Evolutionary conservation across 768 basidiomycete genomes (phyloP), one percentile per base, ranked within the genome.

Genomic region (Termitomyces bulborhizus): DNA sequence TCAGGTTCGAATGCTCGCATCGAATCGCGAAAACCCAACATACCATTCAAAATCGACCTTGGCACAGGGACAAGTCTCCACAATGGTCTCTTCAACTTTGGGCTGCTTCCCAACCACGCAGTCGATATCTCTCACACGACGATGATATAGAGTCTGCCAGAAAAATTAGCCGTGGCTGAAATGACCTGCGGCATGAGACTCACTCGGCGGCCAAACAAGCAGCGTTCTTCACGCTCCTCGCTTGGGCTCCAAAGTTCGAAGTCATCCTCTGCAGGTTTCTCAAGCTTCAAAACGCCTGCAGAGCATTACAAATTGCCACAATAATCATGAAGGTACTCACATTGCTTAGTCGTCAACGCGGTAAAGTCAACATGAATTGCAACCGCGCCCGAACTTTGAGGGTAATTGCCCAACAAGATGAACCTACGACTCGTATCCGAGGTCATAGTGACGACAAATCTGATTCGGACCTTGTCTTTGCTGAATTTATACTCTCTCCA

Each of bases 211-310:
- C 97, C 97, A 60, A 98, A 99, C 27, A 98, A 72, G 70, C 97
- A 99, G 7, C 75, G 74, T 65, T 98, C 94, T 34, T 80, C 73
- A n/a, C 97, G 83, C 45, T 85, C 85, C 65, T 95, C 88, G 55
- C 90, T 91, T 0, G 96, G 97, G 66, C 89, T 93, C 97, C 97
- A 98, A 1, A 97, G 72, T 67, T 98, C 95, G 66, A 98, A 98
- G 71, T 99, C 97, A 65, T 98, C 95, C 39, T 86, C 73, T 16
- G 77, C 79, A 6, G 94, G 86, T 63, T 97, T 73, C 1, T 93
- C 79, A 4, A 79, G 49, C 56, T 78, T 81, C 45, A 95, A 71
- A 1, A 76, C 71, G 68, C 95, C 94, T 96, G 57, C 1, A 59
- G 13, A 37, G 15, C 29, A 26, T 55, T 9, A 57, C 64, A 44